Evolutionary conservation across 345 rosid species (phyloP), one percentile per base, ranked within the genome.

Genomic region (Salix caprea): DNA sequence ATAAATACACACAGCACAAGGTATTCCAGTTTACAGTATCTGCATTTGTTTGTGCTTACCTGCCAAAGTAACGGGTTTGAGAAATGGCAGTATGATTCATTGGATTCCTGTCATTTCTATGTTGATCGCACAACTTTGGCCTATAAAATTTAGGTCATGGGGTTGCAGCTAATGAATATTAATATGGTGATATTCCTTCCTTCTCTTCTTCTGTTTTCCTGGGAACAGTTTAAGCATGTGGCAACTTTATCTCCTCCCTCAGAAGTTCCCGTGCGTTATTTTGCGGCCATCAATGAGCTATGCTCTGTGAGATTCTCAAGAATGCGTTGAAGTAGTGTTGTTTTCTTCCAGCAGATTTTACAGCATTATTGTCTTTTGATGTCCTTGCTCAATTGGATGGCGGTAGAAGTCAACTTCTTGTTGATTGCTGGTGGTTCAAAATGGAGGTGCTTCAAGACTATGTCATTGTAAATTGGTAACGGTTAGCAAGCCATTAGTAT

Each of bases 1-100:
- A 75, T 4, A 75, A 80, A 76, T 80, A 75, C 65, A 15, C 23
- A 21, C 67, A 67, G 69, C 76, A 40, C 37, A 75, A 80, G 83
- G 83, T 80, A 75, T 14, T 52, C 3, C 39, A 24, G 14, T 23
- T 14, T 39, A 8, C 24, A 8, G 62, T 64, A 19, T 40, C 26
- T 14, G 46, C 56, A 7, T 65, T 11, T 6, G 7, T 46, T 34
- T 21, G 54, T 21, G 28, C 11, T 10, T 44, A 16, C 66, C 30
- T 12, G 12, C 28, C 36, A 3, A n/a, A 36, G 14, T 19, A 67
- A 34, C 23, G 3, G 70, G n/a, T 67, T 5, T 39, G 52, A 39
- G 30, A 2, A 23, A 32, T 12, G n/a, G 58, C 46, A 24, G 6
- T 32, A 24, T 24, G n/a, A 16, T 24, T 46, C 36, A 23, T 26